Percentiles rank a stretch among this genome's conserved stretches.
These are phyloP conservation scores for Fagus sylvatica DNA, from an alignment of 306 rosid species.

Conservation along the genomic window DNA sequence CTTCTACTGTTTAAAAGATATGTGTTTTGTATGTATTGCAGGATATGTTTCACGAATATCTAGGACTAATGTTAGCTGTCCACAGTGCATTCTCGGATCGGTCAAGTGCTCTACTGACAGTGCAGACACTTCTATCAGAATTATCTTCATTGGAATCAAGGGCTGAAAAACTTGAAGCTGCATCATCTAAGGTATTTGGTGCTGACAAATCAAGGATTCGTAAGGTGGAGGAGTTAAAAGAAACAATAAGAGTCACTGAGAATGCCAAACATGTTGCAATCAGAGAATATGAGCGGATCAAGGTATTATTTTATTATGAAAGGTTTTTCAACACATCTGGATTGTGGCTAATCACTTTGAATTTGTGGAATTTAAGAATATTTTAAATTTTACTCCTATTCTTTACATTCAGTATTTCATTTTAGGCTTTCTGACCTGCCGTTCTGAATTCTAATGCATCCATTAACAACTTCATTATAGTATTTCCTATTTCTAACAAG, in stretches of 20 bases:
- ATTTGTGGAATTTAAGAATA: not conserved
- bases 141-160: slow-evolving; percentile 68
- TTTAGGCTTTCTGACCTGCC: not conserved
- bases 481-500: not conserved
- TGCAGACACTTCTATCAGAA: slow-evolving; percentile 88
- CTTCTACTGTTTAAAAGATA: not conserved
- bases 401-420: not conserved
- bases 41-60: slow-evolving; percentile 96
- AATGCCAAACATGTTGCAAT: slow-evolving; percentile 82
- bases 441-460: not conserved
- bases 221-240: slow-evolving; percentile 83
- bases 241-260: slow-evolving; percentile 72
- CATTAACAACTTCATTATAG: not conserved
- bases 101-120: slow-evolving; percentile 81
- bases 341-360: not conserved
- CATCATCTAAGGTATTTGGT: slow-evolving; percentile 90
- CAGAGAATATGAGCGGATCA: slow-evolving; percentile 87
- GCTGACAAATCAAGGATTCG: slow-evolving; percentile 75
- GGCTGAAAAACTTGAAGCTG: slow-evolving; percentile 87
- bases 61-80: slow-evolving; percentile 87
- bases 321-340: not conserved
- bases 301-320: slow-evolving; percentile 45
- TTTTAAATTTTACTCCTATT: not conserved
- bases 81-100: slow-evolving; percentile 89
- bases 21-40: slow-evolving; percentile 39